A percentile compares a stretch with the other conserved stretches of the same genome.
phyloP scores from a whole-genome alignment of 1,139 yeast species.

The Magnusiomyces fungicola region DNA sequence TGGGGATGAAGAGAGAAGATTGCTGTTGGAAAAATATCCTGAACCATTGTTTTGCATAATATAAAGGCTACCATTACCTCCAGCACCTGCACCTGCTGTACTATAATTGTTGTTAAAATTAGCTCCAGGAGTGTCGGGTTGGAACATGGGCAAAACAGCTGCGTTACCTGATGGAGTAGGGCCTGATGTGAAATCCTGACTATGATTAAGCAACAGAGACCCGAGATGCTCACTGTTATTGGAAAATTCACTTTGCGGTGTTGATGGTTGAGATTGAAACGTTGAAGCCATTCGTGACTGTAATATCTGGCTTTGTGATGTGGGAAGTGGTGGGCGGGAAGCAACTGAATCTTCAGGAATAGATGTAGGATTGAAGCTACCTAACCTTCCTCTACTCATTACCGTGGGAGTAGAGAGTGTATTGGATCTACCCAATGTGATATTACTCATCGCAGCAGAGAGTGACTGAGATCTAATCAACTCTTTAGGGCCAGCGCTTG shows the following conservation, averaged over 20 bases:
- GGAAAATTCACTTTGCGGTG: not conserved
- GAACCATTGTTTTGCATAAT: not conserved
- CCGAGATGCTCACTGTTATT: constrained; percentile 1
- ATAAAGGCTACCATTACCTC: not conserved
- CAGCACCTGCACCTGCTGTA: not conserved
- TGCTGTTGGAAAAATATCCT: not conserved
- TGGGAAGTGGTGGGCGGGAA: not conserved
- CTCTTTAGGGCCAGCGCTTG: not conserved
- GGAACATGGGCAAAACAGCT: not conserved
- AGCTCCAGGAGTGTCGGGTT: not conserved
- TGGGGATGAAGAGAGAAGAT: not conserved
- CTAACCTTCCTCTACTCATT: not conserved
- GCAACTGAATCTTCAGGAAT: not conserved
- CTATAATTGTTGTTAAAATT: not conserved
- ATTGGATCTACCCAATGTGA: constrained; percentile 6
- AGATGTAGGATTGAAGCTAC: not conserved
- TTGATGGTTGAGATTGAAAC: not conserved
- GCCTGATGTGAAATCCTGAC: not conserved
- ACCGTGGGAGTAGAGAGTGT: constrained; percentile 1
- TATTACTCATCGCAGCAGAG: constrained; percentile 9
- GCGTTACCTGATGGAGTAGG: not conserved
- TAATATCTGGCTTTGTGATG: not conserved
- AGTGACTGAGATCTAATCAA: constrained; percentile 12
- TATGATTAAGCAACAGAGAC: not conserved
- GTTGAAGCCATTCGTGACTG: not conserved